Base-by-base conservation (phyloP, 495 filamentous ascomycete genomes). In the Pseudotulostoma volvatum region DNA sequence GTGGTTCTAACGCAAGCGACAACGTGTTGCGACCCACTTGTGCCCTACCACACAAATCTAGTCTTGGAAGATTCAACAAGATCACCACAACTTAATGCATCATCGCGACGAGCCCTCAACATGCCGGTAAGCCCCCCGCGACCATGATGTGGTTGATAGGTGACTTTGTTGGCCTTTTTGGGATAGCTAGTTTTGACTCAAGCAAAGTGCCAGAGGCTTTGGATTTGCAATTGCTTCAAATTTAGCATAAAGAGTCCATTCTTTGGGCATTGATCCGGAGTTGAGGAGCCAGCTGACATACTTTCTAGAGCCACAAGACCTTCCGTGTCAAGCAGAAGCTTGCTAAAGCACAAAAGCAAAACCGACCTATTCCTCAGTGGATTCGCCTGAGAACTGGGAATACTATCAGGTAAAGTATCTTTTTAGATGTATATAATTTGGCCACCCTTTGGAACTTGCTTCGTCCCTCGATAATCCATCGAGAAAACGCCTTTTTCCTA, bases 261-360 rank as follows among this genome's bases (percentile, higher is more conserved):
- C 30, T 30, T 31, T 16, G n/a, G 9, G 23, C 18, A 25, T 14
- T 28, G 23, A 28, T 28, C 23, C 23, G 11, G 11, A 5, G 5
- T 28, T 28, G 23, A 5, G 5, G 23, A 43, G 35, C 31, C 37
- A 14, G 35, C 23, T 37, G 40, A 25, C 33, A 7, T 14, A 40
- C 19, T 17, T 11, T 37, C 18, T 63, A 94, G 86, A 84, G 79
- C 76, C 84, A 97, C 73, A 95, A 95, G 77, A 84, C 85, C 58
- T 95, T 95, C 83, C 80, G 83, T 63, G 92, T 84, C 66, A 97
- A 97, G 88, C 81, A 90, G 67, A 97, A 97, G 90, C 90, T 97
- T 72, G 90, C 92, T 58, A 94, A 86, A 75, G 90, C 90, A 59
- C 86, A 94, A 75, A 94, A 92, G 72, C 86, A 94, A 73, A 97